phyloP scores from a whole-genome alignment of 441 rosid species.

The Adansonia rubrostipa region DNA sequence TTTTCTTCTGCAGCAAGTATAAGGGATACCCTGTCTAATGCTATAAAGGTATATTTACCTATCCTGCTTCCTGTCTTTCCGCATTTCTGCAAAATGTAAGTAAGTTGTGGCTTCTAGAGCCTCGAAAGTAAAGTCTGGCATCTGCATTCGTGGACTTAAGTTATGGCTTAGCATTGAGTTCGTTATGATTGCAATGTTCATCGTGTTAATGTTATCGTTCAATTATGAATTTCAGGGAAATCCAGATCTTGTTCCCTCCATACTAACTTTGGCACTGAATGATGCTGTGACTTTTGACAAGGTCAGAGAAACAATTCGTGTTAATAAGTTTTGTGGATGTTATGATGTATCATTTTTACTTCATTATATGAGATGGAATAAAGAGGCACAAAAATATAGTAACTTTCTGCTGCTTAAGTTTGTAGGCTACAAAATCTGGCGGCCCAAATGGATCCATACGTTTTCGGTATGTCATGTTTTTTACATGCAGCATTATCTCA shows the following conservation, averaged over 20 bases:
- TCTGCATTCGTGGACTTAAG: neutral
- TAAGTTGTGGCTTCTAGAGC: neutral
- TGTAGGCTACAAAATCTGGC: constrained; percentile 87
- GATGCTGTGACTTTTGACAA: constrained; percentile 85
- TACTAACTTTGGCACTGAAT: constrained; percentile 79
- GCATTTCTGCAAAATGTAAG: neutral
- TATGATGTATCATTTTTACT: constrained; percentile 17
- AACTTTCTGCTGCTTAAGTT: constrained; percentile 32
- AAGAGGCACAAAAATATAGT: neutral
- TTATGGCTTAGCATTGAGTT: neutral
- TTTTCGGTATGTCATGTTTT: constrained; percentile 58
- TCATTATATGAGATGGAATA: constrained; percentile 16
- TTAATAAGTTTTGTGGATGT: neutral
- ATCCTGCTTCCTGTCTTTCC: neutral
- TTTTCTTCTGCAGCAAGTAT: constrained; percentile 59
- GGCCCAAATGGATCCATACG: constrained; percentile 93
- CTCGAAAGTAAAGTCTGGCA: neutral
- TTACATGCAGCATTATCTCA: constrained; percentile 15
- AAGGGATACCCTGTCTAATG: constrained; percentile 49
- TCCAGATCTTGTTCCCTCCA: constrained; percentile 66
- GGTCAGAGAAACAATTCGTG: constrained; percentile 46
- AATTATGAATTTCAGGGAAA: constrained; percentile 48
- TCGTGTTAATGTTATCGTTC: constrained; percentile 3
- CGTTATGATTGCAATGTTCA: constrained; percentile 15
- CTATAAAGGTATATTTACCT: constrained; percentile 52